Evolutionary conservation across 1,284 basidiomycete genomes (phyloP).

Genomic region (Veloporphyrellus conicus): DNA sequence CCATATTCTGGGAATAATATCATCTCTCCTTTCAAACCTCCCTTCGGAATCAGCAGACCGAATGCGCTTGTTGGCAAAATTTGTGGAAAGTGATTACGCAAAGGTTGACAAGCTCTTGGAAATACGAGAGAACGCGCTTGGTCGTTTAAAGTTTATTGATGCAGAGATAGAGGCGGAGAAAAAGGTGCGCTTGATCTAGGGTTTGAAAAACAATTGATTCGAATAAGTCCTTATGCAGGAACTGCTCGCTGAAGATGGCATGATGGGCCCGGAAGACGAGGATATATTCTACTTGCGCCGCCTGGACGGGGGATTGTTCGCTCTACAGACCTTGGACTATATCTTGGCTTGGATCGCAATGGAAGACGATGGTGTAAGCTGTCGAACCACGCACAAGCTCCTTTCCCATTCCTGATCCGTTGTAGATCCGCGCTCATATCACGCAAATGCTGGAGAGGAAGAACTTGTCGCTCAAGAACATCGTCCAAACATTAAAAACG

Average conservation of each 20-base stretch:
- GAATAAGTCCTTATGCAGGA: constrained; percentile 38
- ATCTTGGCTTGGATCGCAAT: constrained; percentile 92
- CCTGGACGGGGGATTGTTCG: constrained; percentile 83
- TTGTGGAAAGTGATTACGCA: constrained; percentile 87
- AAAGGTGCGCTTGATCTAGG: constrained; percentile 42
- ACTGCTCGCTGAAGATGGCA: constrained; percentile 54
- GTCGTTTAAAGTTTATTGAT: constrained; percentile 57
- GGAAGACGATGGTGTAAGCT: constrained; percentile 94
- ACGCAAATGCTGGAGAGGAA: constrained; percentile 72
- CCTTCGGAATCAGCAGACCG: constrained; percentile 79
- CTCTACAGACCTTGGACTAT: constrained; percentile 88
- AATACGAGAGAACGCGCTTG: constrained; percentile 67
- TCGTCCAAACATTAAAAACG: constrained; percentile 60
- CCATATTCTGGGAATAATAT: constrained; percentile 85
- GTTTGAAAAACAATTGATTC: not conserved
- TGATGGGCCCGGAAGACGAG: constrained; percentile 60
- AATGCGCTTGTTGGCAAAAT: constrained; percentile 85
- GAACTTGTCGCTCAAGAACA: constrained; percentile 59
- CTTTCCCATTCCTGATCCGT: constrained; percentile 9
- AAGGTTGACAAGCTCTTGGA: constrained; percentile 92
- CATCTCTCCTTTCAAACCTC: constrained; percentile 86
- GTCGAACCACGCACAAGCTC: not conserved
- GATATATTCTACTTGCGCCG: constrained; percentile 79
- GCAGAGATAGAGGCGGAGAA: constrained; percentile 63
- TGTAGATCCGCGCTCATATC: constrained; percentile 71